A percentile compares a stretch with the other conserved stretches of the same genome.
phyloP scores from a whole-genome alignment of 257 asterid species.

The Galeopsis tetrahit region DNA sequence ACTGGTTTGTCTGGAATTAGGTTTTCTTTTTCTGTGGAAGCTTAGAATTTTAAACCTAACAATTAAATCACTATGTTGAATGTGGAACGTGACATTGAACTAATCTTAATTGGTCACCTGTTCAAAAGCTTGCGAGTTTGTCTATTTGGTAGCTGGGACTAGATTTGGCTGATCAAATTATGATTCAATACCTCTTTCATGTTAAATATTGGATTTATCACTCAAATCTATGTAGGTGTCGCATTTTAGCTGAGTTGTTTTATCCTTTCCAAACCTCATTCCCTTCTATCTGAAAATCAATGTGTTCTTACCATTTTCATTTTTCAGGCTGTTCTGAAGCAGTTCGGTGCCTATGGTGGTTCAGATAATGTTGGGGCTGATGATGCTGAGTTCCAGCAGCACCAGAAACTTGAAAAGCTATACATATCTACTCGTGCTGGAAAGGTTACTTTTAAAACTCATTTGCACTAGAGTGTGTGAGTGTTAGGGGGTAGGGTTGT shows the following conservation, averaged over 20 bases:
- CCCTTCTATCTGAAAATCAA: constrained; percentile 11
- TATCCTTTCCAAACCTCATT: constrained; percentile 6
- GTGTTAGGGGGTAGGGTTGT: background rate
- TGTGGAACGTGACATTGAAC: constrained; percentile 17
- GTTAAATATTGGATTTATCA: constrained; percentile 20
- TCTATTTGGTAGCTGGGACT: constrained; percentile 22
- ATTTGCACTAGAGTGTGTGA: background rate
- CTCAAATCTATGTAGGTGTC: constrained; percentile 4
- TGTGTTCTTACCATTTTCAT: constrained; percentile 21
- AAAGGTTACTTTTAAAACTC: constrained; percentile 57
- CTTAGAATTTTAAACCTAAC: background rate
- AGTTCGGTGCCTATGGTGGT: constrained; percentile 91
- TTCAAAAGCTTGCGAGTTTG: constrained; percentile 20
- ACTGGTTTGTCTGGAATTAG: constrained; percentile 10
- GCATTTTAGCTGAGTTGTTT: constrained; percentile 11
- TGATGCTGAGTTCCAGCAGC: constrained; percentile 89
- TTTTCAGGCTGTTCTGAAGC: constrained; percentile 92
- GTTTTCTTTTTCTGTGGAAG: background rate
- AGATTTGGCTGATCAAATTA: constrained; percentile 18
- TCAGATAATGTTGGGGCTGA: constrained; percentile 73
- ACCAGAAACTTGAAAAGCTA: constrained; percentile 94
- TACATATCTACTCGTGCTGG: constrained; percentile 98
- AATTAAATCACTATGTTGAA: constrained; percentile 14
- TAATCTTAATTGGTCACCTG: constrained; percentile 15
- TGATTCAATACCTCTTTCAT: background rate